Percentiles rank a stretch among this genome's conserved stretches.
Conservation (phyloP, 2,329 filamentous ascomycete species). For the Paecilomyces sp. region DNA sequence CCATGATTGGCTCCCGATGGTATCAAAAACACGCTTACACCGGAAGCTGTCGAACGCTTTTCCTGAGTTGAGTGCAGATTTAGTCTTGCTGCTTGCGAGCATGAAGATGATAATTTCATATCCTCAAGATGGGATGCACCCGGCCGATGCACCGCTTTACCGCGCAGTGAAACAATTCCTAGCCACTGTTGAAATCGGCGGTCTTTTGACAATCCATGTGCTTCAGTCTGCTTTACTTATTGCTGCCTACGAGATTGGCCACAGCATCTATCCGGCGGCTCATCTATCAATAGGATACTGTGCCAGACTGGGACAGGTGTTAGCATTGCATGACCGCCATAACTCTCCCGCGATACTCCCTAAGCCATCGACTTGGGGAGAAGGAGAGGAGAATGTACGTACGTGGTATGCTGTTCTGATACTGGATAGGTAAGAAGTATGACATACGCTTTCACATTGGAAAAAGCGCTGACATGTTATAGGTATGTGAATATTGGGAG, state of each 20-base stretch:
- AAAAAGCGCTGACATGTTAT: not conserved
- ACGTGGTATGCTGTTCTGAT: slow-evolving; percentile 20
- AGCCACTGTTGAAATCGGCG: slow-evolving; percentile 15
- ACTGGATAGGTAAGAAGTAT: slow-evolving; percentile 12
- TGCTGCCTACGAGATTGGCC: slow-evolving; percentile 24
- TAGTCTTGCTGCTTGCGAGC: slow-evolving; percentile 18
- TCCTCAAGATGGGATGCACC: slow-evolving; percentile 3
- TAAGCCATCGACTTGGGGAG: slow-evolving; percentile 13
- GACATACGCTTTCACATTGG: not conserved
- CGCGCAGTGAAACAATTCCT: slow-evolving; percentile 18
- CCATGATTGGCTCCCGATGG: not conserved
- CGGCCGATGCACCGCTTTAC: slow-evolving; percentile 14
- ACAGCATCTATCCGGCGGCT: slow-evolving; percentile 30
- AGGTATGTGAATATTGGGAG: slow-evolving; percentile 18
- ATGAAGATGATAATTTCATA: slow-evolving; percentile 20
- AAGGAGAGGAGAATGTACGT: slow-evolving; percentile 15
- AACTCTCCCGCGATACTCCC: slow-evolving; percentile 11
- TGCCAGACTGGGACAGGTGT: slow-evolving; percentile 11
- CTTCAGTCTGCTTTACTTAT: slow-evolving; percentile 25
- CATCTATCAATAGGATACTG: slow-evolving; percentile 19
- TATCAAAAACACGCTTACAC: not conserved
- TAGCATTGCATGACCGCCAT: slow-evolving; percentile 14
- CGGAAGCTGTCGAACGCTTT: not conserved
- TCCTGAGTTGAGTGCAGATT: slow-evolving; percentile 9
- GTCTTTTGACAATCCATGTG: slow-evolving; percentile 16